Evolutionary conservation across 805 yeast genomes (phyloP).

Genomic region (Monosporozyma siamensis): DNA sequence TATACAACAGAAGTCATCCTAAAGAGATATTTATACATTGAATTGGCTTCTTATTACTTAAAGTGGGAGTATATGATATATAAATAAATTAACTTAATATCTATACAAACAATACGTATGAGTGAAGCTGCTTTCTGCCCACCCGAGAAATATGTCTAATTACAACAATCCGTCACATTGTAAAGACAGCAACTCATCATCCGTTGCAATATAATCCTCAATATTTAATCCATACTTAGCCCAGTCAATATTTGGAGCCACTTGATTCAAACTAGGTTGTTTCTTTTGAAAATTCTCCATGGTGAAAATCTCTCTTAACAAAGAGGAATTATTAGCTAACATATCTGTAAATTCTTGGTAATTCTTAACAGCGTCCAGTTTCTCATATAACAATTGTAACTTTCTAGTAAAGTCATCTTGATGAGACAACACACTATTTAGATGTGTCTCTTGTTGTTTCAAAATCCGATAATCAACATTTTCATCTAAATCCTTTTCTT

Average conservation of each 20-base stretch:
- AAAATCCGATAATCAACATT: conserved; percentile 19
- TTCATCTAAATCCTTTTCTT: conserved; percentile 14
- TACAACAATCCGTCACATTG: conserved; percentile 16
- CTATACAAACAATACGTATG: too few relatives aligned
- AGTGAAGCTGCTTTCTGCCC: too few relatives aligned
- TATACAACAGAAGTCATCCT: too few relatives aligned
- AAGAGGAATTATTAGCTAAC: conserved; percentile 16
- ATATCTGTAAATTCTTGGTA: conserved; percentile 26
- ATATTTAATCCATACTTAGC: conserved; percentile 22
- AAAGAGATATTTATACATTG: too few relatives aligned
- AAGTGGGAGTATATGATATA: too few relatives aligned
- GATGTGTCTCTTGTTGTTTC: conserved; percentile 15
- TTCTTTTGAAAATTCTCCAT: conserved; percentile 15
- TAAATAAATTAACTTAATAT: too few relatives aligned
- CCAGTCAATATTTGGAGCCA: conserved; percentile 15
- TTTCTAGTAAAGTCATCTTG: conserved; percentile 17
- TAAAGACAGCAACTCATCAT: conserved; percentile 15
- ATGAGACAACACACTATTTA: conserved; percentile 15
- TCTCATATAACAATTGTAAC: conserved; percentile 19
- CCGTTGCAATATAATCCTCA: conserved; percentile 14
- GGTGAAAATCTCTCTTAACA: conserved; percentile 26
- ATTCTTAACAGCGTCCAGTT: conserved; percentile 23
- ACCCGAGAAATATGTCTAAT: too few relatives aligned
- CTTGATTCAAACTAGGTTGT: not conserved
- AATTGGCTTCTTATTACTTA: too few relatives aligned